Evolutionary conservation across 805 yeast species (phyloP), one percentile per base, ranked within the genome.

Genomic region (Metschnikowia noctiluminum): DNA sequence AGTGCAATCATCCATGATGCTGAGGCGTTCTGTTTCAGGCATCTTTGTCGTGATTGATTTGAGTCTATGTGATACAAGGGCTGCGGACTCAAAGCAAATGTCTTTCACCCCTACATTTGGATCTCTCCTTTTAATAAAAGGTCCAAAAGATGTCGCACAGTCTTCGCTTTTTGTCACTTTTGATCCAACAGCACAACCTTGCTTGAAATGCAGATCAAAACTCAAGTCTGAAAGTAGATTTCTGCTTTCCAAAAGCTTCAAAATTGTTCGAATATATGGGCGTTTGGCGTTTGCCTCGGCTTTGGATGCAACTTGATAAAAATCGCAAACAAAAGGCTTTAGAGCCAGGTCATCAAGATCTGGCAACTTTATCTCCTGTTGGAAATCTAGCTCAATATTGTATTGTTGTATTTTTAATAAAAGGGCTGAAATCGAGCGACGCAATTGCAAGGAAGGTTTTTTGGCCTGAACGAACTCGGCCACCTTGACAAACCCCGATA

Each of bases 401-500:
- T 43, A 44, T 31, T 48, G 42, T 5, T 31, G 13, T 11, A 28
- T n/a, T 15, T 51, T 51, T 30, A 54, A 38, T 13, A 35, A 35
- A 9, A 54, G 42, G 2, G 53, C 47, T 1, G 35, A 26, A 11
- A 49, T 37, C 14, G 45, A 28, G 5, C 27, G 7, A 7, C 30
- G 26, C 28, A 55, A 32, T 0, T 28, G 8, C 2, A 37, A 28
- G 7, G 15, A 35, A 9, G 48, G 45, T 3, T 31, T 26, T 26
- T 51, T 53, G 13, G 34, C 26, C 10, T 34, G 28, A 12, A 55
- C 8, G 35, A 43, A 47, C 30, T 38, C 44, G 6, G 53, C 50
- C 4, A 56, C 46, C 26, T 55, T 55, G 15, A 49, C 12, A 28
- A 49, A 55, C 5, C 60, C 60, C 1, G 41, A 38, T n/a, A 56